Conservation (phyloP, 805 yeast species). For the Yamadazyma laniorum region DNA sequence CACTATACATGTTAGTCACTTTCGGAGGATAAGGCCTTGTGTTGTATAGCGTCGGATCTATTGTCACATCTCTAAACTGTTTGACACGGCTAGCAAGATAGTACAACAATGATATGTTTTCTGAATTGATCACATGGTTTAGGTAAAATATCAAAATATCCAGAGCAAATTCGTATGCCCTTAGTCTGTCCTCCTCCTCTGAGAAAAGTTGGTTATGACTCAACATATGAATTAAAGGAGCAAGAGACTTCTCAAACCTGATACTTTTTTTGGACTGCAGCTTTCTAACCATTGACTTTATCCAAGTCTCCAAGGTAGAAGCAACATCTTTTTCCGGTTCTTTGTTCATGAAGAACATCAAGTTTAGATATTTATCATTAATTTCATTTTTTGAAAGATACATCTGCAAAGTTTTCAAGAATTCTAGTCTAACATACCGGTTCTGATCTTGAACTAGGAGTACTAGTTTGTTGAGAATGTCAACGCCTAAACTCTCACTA, state of each 20-base stretch:
- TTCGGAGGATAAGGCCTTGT: conserved; percentile 19
- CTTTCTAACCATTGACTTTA: conserved; percentile 53
- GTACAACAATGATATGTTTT: conserved; percentile 69
- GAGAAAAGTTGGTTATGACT: conserved; percentile 63
- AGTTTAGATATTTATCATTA: conserved; percentile 64
- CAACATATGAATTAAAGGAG: conserved; percentile 64
- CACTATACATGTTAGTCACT: conserved; percentile 50
- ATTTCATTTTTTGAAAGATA: conserved; percentile 50
- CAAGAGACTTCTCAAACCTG: conserved; percentile 62
- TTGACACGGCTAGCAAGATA: conserved; percentile 77
- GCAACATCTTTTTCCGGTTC: conserved; percentile 62
- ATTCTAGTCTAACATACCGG: conserved; percentile 51
- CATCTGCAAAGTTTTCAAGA: conserved; percentile 50
- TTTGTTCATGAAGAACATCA: conserved; percentile 70
- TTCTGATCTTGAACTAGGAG: conserved; percentile 68
- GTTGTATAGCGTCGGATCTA: conserved; percentile 30
- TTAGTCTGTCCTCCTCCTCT: conserved; percentile 28
- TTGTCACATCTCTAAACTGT: conserved; percentile 63
- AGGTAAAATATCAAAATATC: conserved; percentile 62
- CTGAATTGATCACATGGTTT: conserved; percentile 56
- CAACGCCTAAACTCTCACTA: conserved; percentile 51
- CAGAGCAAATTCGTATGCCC: conserved; percentile 52
- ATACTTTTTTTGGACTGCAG: conserved; percentile 36
- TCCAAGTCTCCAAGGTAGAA: conserved; percentile 63
- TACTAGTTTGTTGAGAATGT: conserved; percentile 51